Evolutionary conservation across 1,284 basidiomycete species (phyloP).

Genomic region (Apiotrichum brassicae): DNA sequence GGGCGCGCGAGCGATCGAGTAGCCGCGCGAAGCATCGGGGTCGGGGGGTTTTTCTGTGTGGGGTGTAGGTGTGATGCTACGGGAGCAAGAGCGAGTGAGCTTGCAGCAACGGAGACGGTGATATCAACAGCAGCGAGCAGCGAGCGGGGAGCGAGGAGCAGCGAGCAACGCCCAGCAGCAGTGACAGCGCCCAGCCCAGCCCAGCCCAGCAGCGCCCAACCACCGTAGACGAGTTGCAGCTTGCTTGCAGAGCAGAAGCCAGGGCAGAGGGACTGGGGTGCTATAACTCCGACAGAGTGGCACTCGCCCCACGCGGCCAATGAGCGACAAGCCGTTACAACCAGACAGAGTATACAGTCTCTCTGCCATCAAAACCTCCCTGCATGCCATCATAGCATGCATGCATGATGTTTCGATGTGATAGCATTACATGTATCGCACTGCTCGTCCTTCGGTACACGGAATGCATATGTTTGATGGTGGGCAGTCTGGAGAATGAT

Average conservation of each 20-base stretch:
- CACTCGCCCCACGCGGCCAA: background rate
- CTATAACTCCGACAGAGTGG: conserved; percentile 3
- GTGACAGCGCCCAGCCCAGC: no score
- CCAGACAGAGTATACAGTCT: no score
- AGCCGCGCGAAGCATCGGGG: conserved; percentile 22
- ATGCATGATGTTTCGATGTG: no score
- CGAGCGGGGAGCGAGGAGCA: background rate
- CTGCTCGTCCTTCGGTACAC: no score
- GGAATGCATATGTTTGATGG: no score
- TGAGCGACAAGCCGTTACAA: background rate
- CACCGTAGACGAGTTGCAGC: background rate
- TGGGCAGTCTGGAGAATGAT: no score
- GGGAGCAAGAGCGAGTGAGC: background rate
- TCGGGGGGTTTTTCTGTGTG: no score
- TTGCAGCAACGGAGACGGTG: background rate
- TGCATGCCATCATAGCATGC: no score
- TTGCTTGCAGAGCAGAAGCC: no score
- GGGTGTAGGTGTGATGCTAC: conserved; percentile 2
- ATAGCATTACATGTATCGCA: no score
- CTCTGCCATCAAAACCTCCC: no score
- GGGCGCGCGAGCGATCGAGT: conserved; percentile 22
- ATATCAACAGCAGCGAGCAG: background rate
- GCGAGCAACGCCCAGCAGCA: background rate
- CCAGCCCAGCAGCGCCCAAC: background rate
- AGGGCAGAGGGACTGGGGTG: no score